Evolutionary conservation across 202 grass and related monocot genomes (phyloP).

Genomic region (Schoenoplectus tabernaemontani): DNA sequence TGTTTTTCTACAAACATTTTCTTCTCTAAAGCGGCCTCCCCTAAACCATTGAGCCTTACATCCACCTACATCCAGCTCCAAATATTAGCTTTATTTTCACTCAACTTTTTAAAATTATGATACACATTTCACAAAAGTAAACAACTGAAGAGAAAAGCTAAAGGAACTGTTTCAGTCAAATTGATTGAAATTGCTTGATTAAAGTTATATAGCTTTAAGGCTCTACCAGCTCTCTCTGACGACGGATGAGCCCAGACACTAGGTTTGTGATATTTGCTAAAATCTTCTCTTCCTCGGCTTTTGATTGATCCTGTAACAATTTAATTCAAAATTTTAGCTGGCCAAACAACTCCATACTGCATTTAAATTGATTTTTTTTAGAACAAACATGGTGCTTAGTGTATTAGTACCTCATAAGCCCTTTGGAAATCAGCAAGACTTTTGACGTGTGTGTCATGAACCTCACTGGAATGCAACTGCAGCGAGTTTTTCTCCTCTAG

Average conservation of each 20-base stretch:
- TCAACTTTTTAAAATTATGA: background rate
- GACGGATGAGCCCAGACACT: constrained; percentile 65
- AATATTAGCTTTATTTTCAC: background rate
- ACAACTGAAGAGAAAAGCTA: background rate
- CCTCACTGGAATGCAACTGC: constrained; percentile 41
- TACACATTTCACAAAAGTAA: background rate
- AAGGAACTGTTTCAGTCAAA: background rate
- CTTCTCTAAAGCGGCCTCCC: constrained; percentile 48
- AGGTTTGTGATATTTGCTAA: constrained; percentile 65
- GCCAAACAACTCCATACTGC: background rate
- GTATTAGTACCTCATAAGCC: constrained; percentile 56
- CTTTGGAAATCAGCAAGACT: constrained; percentile 77
- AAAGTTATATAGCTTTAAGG: background rate
- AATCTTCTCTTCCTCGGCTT: constrained; percentile 73
- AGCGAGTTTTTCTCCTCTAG: constrained; percentile 46
- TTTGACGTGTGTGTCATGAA: constrained; percentile 60
- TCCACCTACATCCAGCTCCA: constrained; percentile 53
- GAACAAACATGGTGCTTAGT: background rate
- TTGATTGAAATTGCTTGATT: background rate
- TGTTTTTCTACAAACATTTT: constrained; percentile 74
- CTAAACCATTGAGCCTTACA: constrained; percentile 53
- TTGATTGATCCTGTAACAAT: constrained; percentile 68
- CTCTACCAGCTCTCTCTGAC: constrained; percentile 76
- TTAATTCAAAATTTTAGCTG: constrained; percentile 18
- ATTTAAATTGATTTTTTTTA: background rate